Percentiles rank a stretch among this genome's conserved stretches.
These are phyloP conservation scores for Camillea tinctor DNA, from an alignment of 2,329 filamentous ascomycete species.

Conservation along the genomic window DNA sequence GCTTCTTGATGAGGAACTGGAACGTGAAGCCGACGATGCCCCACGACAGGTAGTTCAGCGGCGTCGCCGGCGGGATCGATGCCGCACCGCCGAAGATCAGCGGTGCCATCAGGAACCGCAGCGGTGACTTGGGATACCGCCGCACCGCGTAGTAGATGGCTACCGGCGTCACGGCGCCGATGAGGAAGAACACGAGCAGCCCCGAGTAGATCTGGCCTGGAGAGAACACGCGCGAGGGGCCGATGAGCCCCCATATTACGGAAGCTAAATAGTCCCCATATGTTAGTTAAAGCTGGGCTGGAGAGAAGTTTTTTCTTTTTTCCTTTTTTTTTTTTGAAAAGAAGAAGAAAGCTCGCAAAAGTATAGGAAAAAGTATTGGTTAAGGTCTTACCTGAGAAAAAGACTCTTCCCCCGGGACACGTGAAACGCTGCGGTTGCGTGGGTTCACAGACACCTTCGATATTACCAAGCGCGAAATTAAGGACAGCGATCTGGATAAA, in stretches of 20 bases:
- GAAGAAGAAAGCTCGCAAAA: neutral
- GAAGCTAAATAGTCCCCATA: conserved; percentile 42
- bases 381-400: conserved; percentile 53
- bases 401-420: conserved; percentile 62
- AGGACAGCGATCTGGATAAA: conserved; percentile 65
- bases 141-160: conserved; percentile 49
- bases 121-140: conserved; percentile 49
- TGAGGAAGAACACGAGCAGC: conserved; percentile 58
- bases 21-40: conserved; percentile 69
- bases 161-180: conserved; percentile 55
- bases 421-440: conserved; percentile 59
- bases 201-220: conserved; percentile 60
- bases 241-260: conserved; percentile 67
- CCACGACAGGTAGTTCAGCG: conserved; percentile 74
- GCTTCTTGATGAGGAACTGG: conserved; percentile 65
- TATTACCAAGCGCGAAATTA: conserved; percentile 59
- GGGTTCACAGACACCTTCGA: conserved; percentile 61
- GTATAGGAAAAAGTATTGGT: neutral
- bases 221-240: conserved; percentile 62
- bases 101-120: conserved; percentile 57
- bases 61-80: conserved; percentile 63
- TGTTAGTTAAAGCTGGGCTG: neutral
- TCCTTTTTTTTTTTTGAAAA: too few relatives aligned
- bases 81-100: conserved; percentile 62
- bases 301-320: too few relatives aligned